Conservation (phyloP, 768 basidiomycete species). For the Kwoniella europaea region DNA sequence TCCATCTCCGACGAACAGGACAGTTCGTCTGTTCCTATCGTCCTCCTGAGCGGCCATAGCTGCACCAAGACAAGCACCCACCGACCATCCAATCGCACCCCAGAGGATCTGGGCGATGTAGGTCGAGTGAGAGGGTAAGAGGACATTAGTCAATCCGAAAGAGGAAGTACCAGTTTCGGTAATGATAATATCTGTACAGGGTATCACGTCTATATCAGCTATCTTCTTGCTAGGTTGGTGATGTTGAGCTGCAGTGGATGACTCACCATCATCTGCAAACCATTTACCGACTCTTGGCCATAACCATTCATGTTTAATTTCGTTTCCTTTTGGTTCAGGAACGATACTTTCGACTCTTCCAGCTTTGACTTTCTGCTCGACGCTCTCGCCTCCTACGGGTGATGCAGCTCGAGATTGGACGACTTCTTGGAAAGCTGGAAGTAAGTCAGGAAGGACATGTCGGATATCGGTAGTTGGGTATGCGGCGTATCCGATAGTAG, state of each 20-base stretch:
- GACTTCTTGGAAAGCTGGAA: slow-evolving; percentile 46
- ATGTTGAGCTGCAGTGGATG: neutral
- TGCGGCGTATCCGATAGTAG: slow-evolving; percentile 47
- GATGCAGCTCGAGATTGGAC: slow-evolving; percentile 28
- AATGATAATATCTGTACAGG: slow-evolving; percentile 66
- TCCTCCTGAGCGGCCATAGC: slow-evolving; percentile 76
- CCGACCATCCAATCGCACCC: slow-evolving; percentile 91
- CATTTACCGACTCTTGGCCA: slow-evolving; percentile 80
- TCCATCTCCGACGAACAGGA: slow-evolving; percentile 74
- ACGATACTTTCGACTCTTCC: slow-evolving; percentile 31
- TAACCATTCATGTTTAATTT: slow-evolving; percentile 79
- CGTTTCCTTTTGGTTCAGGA: slow-evolving; percentile 36
- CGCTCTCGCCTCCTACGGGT: slow-evolving; percentile 31
- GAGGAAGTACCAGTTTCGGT: slow-evolving; percentile 88
- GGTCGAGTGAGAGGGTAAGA: slow-evolving; percentile 71
- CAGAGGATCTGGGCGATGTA: slow-evolving; percentile 70
- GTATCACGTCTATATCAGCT: neutral
- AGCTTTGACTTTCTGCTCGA: slow-evolving; percentile 41
- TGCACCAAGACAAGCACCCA: slow-evolving; percentile 75
- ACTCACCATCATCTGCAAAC: slow-evolving; percentile 68
- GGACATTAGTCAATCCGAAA: slow-evolving; percentile 83
- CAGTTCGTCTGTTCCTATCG: slow-evolving; percentile 66
- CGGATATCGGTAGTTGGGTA: slow-evolving; percentile 57
- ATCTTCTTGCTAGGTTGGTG: neutral
- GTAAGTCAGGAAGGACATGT: slow-evolving; percentile 53